phyloP scores from a whole-genome alignment of 2,329 filamentous ascomycete species.

The Sarocladium strictum region DNA sequence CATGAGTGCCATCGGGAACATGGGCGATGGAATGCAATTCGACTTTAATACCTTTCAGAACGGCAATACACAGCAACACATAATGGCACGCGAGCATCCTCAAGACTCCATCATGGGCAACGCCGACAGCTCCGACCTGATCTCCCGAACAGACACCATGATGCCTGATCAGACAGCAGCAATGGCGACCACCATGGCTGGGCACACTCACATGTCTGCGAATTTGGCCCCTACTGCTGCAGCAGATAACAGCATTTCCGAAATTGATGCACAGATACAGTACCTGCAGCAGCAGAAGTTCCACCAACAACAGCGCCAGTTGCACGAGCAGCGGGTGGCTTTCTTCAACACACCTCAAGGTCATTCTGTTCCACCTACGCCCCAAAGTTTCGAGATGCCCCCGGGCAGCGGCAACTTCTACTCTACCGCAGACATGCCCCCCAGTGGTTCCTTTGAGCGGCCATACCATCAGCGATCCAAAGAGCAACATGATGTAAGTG shows the following conservation, averaged over 20 bases:
- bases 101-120: constrained; percentile 30
- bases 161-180: constrained; percentile 39
- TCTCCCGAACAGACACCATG: constrained; percentile 25
- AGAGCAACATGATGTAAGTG: constrained; percentile 60
- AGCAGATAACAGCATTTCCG: constrained; percentile 44
- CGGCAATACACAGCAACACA: constrained; percentile 24
- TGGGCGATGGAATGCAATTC: constrained; percentile 51
- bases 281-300: constrained; percentile 59
- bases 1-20: constrained; percentile 48
- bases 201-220: constrained; percentile 40
- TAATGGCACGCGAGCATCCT: constrained; percentile 25
- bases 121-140: constrained; percentile 22
- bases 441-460: constrained; percentile 57
- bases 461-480: constrained; percentile 61
- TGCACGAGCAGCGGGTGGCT: constrained; percentile 51
- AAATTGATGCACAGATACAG: constrained; percentile 61
- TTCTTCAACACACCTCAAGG: constrained; percentile 46
- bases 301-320: constrained; percentile 53
- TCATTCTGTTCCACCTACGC: constrained; percentile 68
- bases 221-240: constrained; percentile 37
- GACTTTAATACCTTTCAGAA: constrained; percentile 52
- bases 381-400: constrained; percentile 74
- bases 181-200: constrained; percentile 35
- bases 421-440: constrained; percentile 40
- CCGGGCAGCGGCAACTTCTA: constrained; percentile 53